Evolutionary conservation across 2,329 filamentous ascomycete genomes (phyloP), one percentile per base, ranked within the genome.

Genomic region (Nigrograna mackinnonii): DNA sequence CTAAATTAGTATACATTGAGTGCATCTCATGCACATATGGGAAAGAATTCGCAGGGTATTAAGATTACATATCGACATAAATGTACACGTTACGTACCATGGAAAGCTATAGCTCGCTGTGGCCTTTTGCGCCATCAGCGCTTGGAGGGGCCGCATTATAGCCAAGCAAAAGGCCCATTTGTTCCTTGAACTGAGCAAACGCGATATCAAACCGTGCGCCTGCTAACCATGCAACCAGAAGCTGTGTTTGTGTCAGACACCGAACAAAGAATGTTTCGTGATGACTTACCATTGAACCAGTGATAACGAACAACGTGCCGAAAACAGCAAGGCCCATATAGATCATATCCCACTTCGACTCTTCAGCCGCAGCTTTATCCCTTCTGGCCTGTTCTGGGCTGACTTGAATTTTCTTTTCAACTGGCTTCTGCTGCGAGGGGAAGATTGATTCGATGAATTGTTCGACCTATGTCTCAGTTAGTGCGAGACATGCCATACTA

Each of bases 371-470:
- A 54, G 82, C 72, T 56, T 77, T 72, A 47, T 76, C 71, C 60
- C 76, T 78, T 41, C 73, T 75, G 6, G 77, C 79, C 59, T 89
- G 84, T 48, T 82, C 76, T 6, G 80, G 62, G 44, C 58, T 74
- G 30, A 61, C 55, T 33, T 57, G 57, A 19, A 54, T 53, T 52
- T 57, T 58, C 36, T 47, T 47, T 39, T 60, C 53, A 18, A 54
- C 37, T 14, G 86, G 84, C 33, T 87, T 80, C 50, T 88, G 84
- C 33, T 87, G 80, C 6, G 83, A 80, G 3, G 94, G 94, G 82
- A 91, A 97, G 55, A 97, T 84, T 4, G 84, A 85, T 70, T 97
- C 92, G 66, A 97, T 95, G 67, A 95, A 96, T 76, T 94, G 88
- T 68, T 97, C 91, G 52, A 96, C 89, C 87, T 94, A 58, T n/a